phyloP scores from a whole-genome alignment of 2,329 filamentous ascomycete species.

The Zymoseptoria brevis region DNA sequence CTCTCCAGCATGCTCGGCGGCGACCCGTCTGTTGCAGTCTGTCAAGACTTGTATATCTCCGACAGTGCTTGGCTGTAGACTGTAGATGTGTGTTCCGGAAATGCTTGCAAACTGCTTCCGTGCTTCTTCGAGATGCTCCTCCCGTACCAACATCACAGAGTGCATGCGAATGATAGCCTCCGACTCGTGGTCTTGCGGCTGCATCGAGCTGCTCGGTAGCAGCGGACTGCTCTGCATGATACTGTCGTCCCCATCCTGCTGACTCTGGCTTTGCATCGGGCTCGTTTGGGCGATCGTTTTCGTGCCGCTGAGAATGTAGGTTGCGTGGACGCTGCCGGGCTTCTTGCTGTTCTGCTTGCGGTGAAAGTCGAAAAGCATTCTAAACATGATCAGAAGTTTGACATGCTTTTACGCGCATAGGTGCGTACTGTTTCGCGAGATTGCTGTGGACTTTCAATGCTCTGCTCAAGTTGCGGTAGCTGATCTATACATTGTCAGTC shows the following conservation, averaged over 20 bases:
- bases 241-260: constrained; percentile 54
- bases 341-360: constrained; percentile 66
- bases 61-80: constrained; percentile 62
- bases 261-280: constrained; percentile 33
- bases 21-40: constrained; percentile 58
- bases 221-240: constrained; percentile 59
- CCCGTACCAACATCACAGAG: constrained; percentile 23
- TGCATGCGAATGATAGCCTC: constrained; percentile 45
- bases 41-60: constrained; percentile 61
- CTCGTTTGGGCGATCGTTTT: constrained; percentile 40
- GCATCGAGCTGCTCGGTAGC: constrained; percentile 59
- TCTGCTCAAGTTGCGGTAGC: constrained; percentile 77
- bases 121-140: constrained; percentile 34
- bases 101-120: constrained; percentile 65
- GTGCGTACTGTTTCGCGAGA: constrained; percentile 71
- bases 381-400: constrained; percentile 33
- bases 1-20: constrained; percentile 48
- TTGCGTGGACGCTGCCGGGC: constrained; percentile 71
- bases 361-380: constrained; percentile 83
- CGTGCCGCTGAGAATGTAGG: constrained; percentile 76
- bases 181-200: constrained; percentile 41
- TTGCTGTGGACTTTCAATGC: constrained; percentile 78
- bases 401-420: background rate
- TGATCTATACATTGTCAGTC: constrained; percentile 51
- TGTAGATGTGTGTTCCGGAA: constrained; percentile 78